A percentile compares a stretch with the other conserved stretches of the same genome.
Evolutionary conservation across 257 asterid species (phyloP).

Genomic region (Gynochthodes officinalis): DNA sequence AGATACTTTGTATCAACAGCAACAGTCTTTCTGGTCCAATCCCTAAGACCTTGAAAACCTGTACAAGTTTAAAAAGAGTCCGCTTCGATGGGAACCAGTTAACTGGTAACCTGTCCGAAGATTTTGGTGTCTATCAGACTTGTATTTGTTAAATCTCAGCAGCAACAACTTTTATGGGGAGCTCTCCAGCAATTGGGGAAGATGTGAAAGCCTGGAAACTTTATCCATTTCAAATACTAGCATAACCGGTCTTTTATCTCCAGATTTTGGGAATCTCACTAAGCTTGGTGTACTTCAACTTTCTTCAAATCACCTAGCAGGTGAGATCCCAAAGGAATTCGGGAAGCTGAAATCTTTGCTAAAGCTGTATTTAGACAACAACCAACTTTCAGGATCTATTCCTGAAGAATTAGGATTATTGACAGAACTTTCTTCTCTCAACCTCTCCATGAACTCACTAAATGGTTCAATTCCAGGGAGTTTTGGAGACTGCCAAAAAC

Average conservation of each 20-base stretch:
- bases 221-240: slow-evolving; percentile 29
- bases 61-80: slow-evolving; percentile 29
- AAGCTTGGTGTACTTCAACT: slow-evolving; percentile 26
- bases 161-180: slow-evolving; percentile 32
- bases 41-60: slow-evolving; percentile 37
- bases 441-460: slow-evolving; percentile 27
- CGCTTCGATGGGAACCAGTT: slow-evolving; percentile 31
- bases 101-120: slow-evolving; percentile 29
- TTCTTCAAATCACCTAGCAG: slow-evolving; percentile 27
- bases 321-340: slow-evolving; percentile 31
- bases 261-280: slow-evolving; percentile 23
- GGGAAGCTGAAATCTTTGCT: slow-evolving; percentile 19
- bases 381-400: slow-evolving; percentile 31
- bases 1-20: slow-evolving; percentile 9
- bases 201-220: slow-evolving; percentile 17
- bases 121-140: slow-evolving; percentile 31
- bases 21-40: slow-evolving; percentile 30
- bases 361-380: slow-evolving; percentile 20
- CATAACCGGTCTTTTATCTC: slow-evolving; percentile 33
- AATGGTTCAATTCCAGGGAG: slow-evolving; percentile 33
- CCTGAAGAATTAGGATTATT: slow-evolving; percentile 28
- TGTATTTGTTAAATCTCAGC: slow-evolving; percentile 26
- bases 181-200: slow-evolving; percentile 35
- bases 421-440: slow-evolving; percentile 10
- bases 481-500: slow-evolving; percentile 22